Evolutionary conservation across 2,329 filamentous ascomycete genomes (phyloP).

Genomic region (Peltaster fructicola): DNA sequence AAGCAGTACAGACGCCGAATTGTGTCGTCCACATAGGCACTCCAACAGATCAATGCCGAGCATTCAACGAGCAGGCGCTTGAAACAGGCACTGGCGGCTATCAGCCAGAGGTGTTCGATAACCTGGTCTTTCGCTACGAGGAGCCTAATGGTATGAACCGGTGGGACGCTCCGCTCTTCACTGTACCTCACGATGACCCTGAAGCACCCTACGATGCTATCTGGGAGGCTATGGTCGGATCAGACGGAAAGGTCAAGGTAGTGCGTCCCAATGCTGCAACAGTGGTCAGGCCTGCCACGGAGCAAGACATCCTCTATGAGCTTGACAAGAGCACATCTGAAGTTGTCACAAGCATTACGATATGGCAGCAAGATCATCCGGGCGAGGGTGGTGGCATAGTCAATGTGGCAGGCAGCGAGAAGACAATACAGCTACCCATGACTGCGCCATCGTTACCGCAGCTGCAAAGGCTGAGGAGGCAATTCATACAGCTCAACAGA

Average conservation of each 20-base stretch:
- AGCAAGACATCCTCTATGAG: conserved; percentile 59
- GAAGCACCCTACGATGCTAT: conserved; percentile 49
- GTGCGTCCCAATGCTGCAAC: conserved; percentile 62
- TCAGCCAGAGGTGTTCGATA: conserved; percentile 50
- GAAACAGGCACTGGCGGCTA: conserved; percentile 28
- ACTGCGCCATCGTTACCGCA: conserved; percentile 50
- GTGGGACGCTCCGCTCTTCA: conserved; percentile 73
- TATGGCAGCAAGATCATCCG: conserved; percentile 46
- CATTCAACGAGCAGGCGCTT: conserved; percentile 40
- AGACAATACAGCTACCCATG: conserved; percentile 48
- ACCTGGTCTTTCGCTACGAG: conserved; percentile 66
- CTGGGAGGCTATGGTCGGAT: conserved; percentile 53
- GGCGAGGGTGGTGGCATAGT: conserved; percentile 45
- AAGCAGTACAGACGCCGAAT: conserved; percentile 57
- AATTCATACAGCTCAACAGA: conserved; percentile 61
- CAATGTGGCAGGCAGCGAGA: conserved; percentile 30
- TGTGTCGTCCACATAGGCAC: conserved; percentile 52
- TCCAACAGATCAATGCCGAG: conserved; percentile 35
- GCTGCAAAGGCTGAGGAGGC: conserved; percentile 58
- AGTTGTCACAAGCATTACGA: conserved; percentile 51
- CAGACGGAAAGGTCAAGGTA: conserved; percentile 44
- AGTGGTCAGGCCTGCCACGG: conserved; percentile 43
- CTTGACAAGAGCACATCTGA: conserved; percentile 65
- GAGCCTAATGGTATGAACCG: conserved; percentile 71
- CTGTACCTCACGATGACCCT: conserved; percentile 58